Conservation (phyloP, 768 basidiomycete genomes). For the Boletus eberwhitei region DNA sequence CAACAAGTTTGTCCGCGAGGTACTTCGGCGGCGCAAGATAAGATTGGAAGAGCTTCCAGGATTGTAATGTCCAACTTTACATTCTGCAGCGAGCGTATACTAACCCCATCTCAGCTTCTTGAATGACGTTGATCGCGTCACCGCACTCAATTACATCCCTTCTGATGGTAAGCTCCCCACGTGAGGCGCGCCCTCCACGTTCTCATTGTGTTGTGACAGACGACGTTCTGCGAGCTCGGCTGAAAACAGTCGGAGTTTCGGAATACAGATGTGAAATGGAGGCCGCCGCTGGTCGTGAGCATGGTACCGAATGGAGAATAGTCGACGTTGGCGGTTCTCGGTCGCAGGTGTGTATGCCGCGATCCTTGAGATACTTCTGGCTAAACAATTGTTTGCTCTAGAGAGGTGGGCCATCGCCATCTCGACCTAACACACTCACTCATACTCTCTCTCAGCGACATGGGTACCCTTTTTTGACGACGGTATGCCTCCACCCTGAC, state of each 20-base stretch:
- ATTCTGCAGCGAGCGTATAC: not conserved
- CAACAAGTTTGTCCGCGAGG: conserved; percentile 40
- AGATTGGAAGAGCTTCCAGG: conserved; percentile 50
- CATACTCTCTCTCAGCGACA: conserved; percentile 33
- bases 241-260: conserved; percentile 70
- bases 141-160: conserved; percentile 42
- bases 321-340: conserved; percentile 53
- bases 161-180: conserved; percentile 38
- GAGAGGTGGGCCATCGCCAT: conserved; percentile 31
- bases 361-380: not conserved
- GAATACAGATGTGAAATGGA: conserved; percentile 85
- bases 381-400: conserved; percentile 17
- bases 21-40: conserved; percentile 43
- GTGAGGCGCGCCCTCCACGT: not conserved
- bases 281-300: conserved; percentile 47
- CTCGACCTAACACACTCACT: conserved; percentile 5
- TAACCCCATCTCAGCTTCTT: conserved; percentile 36
- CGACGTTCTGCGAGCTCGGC: conserved; percentile 49
- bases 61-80: conserved; percentile 35
- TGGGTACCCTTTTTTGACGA: conserved; percentile 59
- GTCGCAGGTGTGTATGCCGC: conserved; percentile 40
- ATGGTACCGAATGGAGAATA: conserved; percentile 53
- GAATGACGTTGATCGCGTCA: conserved; percentile 49
- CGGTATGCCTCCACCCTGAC: conserved; percentile 27
- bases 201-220: conserved; percentile 31